A percentile compares a stretch with the other conserved stretches of the same genome.
Conservation (phyloP, 495 filamentous ascomycete genomes). For the Aspergillus panamensis region DNA sequence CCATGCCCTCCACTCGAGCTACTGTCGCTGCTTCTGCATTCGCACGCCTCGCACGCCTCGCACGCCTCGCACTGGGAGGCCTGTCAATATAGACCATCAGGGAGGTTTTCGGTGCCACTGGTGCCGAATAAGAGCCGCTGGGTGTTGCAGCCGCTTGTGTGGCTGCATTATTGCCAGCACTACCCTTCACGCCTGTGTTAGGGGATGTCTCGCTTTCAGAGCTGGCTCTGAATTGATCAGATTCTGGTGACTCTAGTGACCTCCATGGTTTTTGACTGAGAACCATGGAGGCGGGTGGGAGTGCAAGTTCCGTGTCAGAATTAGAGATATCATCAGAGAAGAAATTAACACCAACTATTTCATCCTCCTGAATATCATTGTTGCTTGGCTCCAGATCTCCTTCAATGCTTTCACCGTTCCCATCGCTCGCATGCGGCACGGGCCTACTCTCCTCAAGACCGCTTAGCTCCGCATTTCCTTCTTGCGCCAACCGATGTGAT, state of each 20-base stretch:
- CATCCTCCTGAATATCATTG: constrained; percentile 2
- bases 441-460: not conserved
- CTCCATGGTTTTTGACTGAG: not conserved
- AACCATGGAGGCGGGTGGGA: not conserved
- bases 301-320: not conserved
- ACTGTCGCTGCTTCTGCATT: not conserved
- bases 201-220: too few relatives aligned
- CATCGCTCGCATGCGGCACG: not conserved
- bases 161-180: not conserved
- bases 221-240: not conserved
- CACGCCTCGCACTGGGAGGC: not conserved
- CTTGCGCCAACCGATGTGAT: not conserved
- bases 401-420: not conserved
- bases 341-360: not conserved
- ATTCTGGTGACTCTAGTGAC: not conserved
- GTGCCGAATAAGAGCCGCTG: not conserved
- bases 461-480: not conserved
- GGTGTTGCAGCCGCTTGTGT: not conserved
- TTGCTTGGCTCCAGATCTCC: not conserved
- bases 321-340: not conserved
- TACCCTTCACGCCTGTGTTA: too few relatives aligned
- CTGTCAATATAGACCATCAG: not conserved
- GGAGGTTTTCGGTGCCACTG: not conserved
- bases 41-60: too few relatives aligned
- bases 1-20: not conserved